Evolutionary conservation across 2,329 filamentous ascomycete species (phyloP).

Genomic region (Arthrinium puccinioides): DNA sequence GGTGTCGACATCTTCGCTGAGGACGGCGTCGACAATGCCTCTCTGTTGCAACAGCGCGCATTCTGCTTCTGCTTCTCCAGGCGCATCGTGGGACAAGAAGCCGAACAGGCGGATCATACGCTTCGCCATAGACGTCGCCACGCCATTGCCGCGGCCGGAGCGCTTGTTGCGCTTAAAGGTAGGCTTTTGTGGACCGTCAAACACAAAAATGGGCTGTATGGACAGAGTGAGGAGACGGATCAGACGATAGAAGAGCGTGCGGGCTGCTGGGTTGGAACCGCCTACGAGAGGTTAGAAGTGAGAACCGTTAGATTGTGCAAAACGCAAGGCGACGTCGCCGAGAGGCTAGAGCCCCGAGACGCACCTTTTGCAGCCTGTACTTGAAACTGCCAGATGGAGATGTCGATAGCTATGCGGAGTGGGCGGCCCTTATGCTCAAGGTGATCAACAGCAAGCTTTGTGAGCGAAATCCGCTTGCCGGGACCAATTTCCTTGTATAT

Average conservation of each 20-base stretch:
- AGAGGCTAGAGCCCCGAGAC: not conserved
- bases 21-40: constrained; percentile 82
- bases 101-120: constrained; percentile 78
- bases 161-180: constrained; percentile 82
- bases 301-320: too few relatives aligned
- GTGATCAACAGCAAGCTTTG: constrained; percentile 73
- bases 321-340: constrained; percentile 7
- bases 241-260: constrained; percentile 89
- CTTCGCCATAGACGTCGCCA: constrained; percentile 72
- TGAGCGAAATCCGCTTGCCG: constrained; percentile 71
- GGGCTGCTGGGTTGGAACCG: constrained; percentile 80
- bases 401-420: constrained; percentile 82
- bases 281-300: constrained; percentile 32
- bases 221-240: constrained; percentile 67
- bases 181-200: constrained; percentile 81
- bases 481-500: constrained; percentile 86
- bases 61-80: constrained; percentile 93
- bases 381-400: constrained; percentile 97
- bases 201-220: constrained; percentile 85
- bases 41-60: constrained; percentile 78
- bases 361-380: constrained; percentile 70
- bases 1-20: constrained; percentile 95
- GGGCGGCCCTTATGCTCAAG: constrained; percentile 64
- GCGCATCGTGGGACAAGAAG: constrained; percentile 77
- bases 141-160: constrained; percentile 55